These are phyloP conservation scores for Dothidotthia symphoricarpi DNA, from an alignment of 2,329 filamentous ascomycete species.

Conservation along the genomic window DNA sequence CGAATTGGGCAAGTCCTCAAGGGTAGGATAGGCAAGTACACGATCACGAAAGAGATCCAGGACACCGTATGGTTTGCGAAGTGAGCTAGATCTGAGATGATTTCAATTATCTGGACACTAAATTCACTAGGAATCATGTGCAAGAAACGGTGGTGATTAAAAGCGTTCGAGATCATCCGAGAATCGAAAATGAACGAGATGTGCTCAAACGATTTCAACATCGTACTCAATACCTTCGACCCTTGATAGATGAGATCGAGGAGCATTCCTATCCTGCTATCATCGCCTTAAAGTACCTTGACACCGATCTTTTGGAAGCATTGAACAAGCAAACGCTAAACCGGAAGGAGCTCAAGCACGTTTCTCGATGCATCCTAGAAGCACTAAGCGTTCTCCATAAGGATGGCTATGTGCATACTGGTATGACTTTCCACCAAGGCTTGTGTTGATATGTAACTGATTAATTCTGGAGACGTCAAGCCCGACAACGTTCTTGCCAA, in stretches of 20 bases:
- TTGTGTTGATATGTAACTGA: slow-evolving; percentile 4
- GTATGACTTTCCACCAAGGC: slow-evolving; percentile 5
- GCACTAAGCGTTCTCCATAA: slow-evolving; percentile 27
- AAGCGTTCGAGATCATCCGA: slow-evolving; percentile 18
- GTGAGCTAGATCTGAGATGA: slow-evolving; percentile 7
- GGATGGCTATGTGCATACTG: slow-evolving; percentile 28
- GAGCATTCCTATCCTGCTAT: slow-evolving; percentile 18
- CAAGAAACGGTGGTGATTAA: slow-evolving; percentile 23
- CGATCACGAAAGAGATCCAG: slow-evolving; percentile 18
- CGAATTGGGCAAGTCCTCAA: slow-evolving; percentile 17
- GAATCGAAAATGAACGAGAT: slow-evolving; percentile 28
- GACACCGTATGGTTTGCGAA: slow-evolving; percentile 21
- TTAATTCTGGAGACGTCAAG: slow-evolving; percentile 26
- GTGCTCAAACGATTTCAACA: slow-evolving; percentile 26
- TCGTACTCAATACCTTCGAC: slow-evolving; percentile 22
- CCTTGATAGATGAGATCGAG: slow-evolving; percentile 30
- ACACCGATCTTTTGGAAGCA: slow-evolving; percentile 17
- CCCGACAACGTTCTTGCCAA: slow-evolving; percentile 43
- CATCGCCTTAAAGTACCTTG: slow-evolving; percentile 25
- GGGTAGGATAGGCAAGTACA: slow-evolving; percentile 11
- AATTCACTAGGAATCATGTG: background rate
- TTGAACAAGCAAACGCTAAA: slow-evolving; percentile 15
- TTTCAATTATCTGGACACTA: background rate
- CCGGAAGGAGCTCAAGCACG: slow-evolving; percentile 19
- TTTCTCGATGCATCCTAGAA: slow-evolving; percentile 19